Evolutionary conservation across 2,329 filamentous ascomycete species (phyloP).

Genomic region (Beauveria rudraprayagi): DNA sequence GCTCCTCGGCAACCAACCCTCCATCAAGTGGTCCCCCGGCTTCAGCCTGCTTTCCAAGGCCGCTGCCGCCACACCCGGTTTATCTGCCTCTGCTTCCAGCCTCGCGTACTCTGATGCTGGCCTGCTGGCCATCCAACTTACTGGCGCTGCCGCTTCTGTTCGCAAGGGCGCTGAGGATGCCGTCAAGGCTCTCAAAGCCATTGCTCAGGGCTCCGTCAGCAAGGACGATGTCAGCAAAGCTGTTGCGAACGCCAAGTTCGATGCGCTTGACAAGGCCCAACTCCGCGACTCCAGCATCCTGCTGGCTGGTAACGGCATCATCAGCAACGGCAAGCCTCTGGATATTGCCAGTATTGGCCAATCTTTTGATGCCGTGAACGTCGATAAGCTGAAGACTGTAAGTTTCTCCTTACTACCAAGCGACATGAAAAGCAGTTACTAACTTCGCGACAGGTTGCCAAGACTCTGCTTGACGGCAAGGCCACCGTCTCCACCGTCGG

Average conservation of each 20-base stretch:
- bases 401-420: constrained; percentile 27
- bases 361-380: constrained; percentile 70
- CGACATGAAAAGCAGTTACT: constrained; percentile 11
- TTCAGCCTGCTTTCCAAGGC: constrained; percentile 87
- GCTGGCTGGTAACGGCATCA: constrained; percentile 73
- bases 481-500: constrained; percentile 84
- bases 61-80: constrained; percentile 55
- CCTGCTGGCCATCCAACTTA: constrained; percentile 75
- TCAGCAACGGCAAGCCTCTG: constrained; percentile 74
- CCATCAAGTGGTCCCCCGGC: constrained; percentile 91
- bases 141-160: constrained; percentile 65
- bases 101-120: constrained; percentile 89
- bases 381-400: constrained; percentile 80
- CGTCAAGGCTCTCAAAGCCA: constrained; percentile 73
- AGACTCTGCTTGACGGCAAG: constrained; percentile 79
- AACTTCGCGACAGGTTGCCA: constrained; percentile 59
- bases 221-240: constrained; percentile 90
- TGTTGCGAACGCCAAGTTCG: constrained; percentile 86
- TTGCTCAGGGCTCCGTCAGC: constrained; percentile 65
- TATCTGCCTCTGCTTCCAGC: constrained; percentile 67
- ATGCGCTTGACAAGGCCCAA: constrained; percentile 75
- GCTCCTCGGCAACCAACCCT: constrained; percentile 82
- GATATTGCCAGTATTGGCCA: constrained; percentile 75
- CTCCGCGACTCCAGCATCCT: constrained; percentile 70
- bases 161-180: constrained; percentile 66